Conservation (phyloP, 2,329 filamentous ascomycete species). For the Epichloe uncinata region DNA sequence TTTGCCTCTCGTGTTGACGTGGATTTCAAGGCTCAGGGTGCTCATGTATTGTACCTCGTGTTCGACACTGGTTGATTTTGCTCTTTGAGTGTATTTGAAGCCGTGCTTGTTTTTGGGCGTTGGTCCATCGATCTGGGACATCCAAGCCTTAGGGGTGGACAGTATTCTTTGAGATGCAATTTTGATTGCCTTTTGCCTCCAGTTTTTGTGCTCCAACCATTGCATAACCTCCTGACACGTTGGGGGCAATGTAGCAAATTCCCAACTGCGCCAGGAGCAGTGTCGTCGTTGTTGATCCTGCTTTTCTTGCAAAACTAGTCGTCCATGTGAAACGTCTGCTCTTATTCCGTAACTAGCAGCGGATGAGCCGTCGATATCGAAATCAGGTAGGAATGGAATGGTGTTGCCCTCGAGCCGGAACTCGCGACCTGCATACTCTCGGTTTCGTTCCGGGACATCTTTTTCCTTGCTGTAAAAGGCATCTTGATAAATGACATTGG, state of each 20-base stretch:
- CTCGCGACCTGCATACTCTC: slow-evolving; percentile 80
- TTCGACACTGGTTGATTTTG: slow-evolving; percentile 59
- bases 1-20: slow-evolving; percentile 73
- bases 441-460: slow-evolving; percentile 63
- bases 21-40: slow-evolving; percentile 84
- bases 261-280: slow-evolving; percentile 56
- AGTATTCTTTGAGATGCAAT: slow-evolving; percentile 9
- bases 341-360: slow-evolving; percentile 42
- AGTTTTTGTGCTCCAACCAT: slow-evolving; percentile 45
- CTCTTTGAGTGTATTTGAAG: slow-evolving; percentile 74
- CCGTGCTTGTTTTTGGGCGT: slow-evolving; percentile 73
- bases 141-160: slow-evolving; percentile 22
- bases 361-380: slow-evolving; percentile 49
- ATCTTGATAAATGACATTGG: slow-evolving; percentile 67
- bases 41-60: slow-evolving; percentile 92
- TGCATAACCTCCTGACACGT: slow-evolving; percentile 51
- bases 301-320: slow-evolving; percentile 32
- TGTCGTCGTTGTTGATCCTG: slow-evolving; percentile 33
- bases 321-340: slow-evolving; percentile 32
- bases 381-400: slow-evolving; percentile 66
- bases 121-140: slow-evolving; percentile 81
- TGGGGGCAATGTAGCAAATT: slow-evolving; percentile 59
- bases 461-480: slow-evolving; percentile 73
- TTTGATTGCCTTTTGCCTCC: slow-evolving; percentile 9
- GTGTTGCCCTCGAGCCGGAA: slow-evolving; percentile 67